phyloP scores from a whole-genome alignment of 202 grass and related monocot species.

The Bolboschoenoplectus hybrid region DNA sequence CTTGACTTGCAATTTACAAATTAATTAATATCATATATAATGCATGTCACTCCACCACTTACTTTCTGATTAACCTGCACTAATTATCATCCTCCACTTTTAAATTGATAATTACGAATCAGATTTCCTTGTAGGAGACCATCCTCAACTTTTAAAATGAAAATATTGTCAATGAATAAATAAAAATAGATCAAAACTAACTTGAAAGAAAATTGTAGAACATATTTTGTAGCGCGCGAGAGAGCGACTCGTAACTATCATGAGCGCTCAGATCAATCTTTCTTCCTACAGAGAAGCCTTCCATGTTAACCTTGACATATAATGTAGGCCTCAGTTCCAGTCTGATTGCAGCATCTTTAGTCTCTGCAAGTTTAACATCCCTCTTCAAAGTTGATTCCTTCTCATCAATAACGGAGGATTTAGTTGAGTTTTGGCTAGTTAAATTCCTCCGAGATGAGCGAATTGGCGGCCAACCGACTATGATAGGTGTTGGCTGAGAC shows the following conservation, averaged over 20 bases:
- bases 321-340: conserved; percentile 30
- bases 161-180: not conserved
- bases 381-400: conserved; percentile 14
- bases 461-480: conserved; percentile 75
- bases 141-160: not conserved
- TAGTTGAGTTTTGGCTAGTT: conserved; percentile 10
- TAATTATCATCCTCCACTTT: not conserved
- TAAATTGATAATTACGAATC: not conserved
- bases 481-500: not conserved
- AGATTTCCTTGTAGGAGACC: not conserved
- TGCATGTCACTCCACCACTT: not conserved
- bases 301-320: conserved; percentile 94
- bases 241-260: conserved; percentile 62
- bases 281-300: conserved; percentile 61
- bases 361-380: conserved; percentile 2
- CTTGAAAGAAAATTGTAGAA: conserved; percentile 67
- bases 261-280: conserved; percentile 84
- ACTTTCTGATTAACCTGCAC: not conserved
- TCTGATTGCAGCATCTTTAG: conserved; percentile 30
- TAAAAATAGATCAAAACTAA: conserved; percentile 35
- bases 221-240: conserved; percentile 57
- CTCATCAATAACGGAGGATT: not conserved
- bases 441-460: conserved; percentile 57
- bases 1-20: too few relatives aligned
- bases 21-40: not conserved